A percentile compares a stretch with the other conserved stretches of the same genome.
phyloP scores from a whole-genome alignment of 1,284 basidiomycete species.

The Fomes fomentarius region DNA sequence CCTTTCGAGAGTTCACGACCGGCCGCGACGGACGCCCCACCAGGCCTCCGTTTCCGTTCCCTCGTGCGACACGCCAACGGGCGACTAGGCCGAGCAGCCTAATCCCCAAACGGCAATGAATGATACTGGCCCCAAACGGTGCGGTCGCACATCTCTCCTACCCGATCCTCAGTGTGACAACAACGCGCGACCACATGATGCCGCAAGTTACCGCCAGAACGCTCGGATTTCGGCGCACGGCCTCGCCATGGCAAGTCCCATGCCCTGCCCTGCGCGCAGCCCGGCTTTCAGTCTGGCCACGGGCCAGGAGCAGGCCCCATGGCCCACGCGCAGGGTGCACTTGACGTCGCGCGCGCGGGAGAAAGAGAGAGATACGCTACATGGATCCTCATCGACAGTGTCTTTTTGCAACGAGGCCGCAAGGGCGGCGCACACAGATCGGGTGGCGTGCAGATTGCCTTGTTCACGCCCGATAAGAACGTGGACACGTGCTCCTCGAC shows the following conservation, averaged over 20 bases:
- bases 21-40: no score
- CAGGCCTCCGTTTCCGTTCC: no score
- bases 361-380: neutral
- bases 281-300: slow-evolving; percentile 1
- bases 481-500: slow-evolving; percentile 16
- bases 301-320: neutral
- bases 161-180: slow-evolving; percentile 19
- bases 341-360: no score
- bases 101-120: slow-evolving; percentile 24
- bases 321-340: no score
- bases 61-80: slow-evolving; percentile 9
- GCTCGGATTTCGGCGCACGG: neutral
- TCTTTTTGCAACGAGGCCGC: slow-evolving; percentile 20
- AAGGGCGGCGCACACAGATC: slow-evolving; percentile 13
- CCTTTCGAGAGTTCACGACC: neutral
- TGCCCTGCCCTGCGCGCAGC: neutral
- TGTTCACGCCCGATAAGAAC: slow-evolving; percentile 26
- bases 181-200: slow-evolving; percentile 19
- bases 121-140: slow-evolving; percentile 21
- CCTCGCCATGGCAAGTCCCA: neutral
- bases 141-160: slow-evolving; percentile 16
- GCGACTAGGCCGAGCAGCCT: slow-evolving; percentile 22
- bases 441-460: slow-evolving; percentile 27
- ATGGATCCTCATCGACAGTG: no score
- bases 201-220: slow-evolving; percentile 21